phyloP scores from a whole-genome alignment of 495 filamentous ascomycete species.

The Paragyromitra xinjiangensis region DNA sequence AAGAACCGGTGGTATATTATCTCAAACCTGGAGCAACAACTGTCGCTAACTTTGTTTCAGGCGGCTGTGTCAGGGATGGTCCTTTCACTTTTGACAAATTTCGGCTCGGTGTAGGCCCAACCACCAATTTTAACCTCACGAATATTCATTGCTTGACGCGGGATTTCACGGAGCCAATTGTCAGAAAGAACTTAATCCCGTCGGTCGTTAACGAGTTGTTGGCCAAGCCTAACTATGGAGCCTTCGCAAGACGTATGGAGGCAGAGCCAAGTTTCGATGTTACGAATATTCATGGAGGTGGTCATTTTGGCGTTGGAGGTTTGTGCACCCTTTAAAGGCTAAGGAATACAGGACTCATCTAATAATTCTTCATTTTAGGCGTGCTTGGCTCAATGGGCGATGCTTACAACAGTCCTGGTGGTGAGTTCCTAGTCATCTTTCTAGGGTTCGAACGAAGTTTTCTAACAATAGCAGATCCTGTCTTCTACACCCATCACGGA shows the following conservation, averaged over 20 bases:
- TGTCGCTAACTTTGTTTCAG: not conserved
- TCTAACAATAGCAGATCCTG: slow-evolving; percentile 60
- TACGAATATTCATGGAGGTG: slow-evolving; percentile 71
- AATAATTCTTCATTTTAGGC: slow-evolving; percentile 12
- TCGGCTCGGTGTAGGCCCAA: slow-evolving; percentile 54
- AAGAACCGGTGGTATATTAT: slow-evolving; percentile 21
- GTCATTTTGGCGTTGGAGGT: slow-evolving; percentile 70
- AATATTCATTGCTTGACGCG: slow-evolving; percentile 75
- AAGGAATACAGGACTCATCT: not conserved
- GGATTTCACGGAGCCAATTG: slow-evolving; percentile 67
- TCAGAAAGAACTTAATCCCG: slow-evolving; percentile 38
- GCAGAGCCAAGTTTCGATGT: slow-evolving; percentile 63
- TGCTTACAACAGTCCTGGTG: slow-evolving; percentile 52
- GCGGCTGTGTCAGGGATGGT: slow-evolving; percentile 50
- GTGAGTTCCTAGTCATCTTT: slow-evolving; percentile 39
- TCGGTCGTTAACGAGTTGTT: slow-evolving; percentile 46
- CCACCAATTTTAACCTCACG: slow-evolving; percentile 54
- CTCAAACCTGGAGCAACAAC: too few species aligned
- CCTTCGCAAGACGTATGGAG: slow-evolving; percentile 66
- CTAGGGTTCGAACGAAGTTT: not conserved
- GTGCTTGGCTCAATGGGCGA: slow-evolving; percentile 42
- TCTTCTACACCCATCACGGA: slow-evolving; percentile 65
- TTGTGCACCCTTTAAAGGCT: not conserved
- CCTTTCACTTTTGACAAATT: slow-evolving; percentile 52
- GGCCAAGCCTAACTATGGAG: slow-evolving; percentile 61